Evolutionary conservation across 768 basidiomycete genomes (phyloP).

Genomic region (Tylopilus sp.): DNA sequence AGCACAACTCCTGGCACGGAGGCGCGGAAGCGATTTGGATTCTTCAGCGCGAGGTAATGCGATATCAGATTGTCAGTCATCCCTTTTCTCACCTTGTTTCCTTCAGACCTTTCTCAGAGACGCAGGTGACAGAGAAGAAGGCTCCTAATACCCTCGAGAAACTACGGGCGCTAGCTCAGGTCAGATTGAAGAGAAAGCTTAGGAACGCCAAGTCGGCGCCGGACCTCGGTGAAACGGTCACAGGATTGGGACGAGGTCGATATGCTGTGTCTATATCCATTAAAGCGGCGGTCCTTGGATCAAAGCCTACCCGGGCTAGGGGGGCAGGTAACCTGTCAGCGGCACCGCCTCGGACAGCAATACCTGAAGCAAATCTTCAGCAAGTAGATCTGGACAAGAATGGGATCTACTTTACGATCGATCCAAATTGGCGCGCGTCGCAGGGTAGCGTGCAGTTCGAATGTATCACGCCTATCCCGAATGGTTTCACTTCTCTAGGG

Average conservation of each 20-base stretch:
- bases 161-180: conserved; percentile 13
- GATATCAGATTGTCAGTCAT: not conserved
- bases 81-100: not conserved
- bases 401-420: conserved; percentile 30
- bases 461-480: conserved; percentile 25
- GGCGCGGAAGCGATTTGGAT: conserved; percentile 14
- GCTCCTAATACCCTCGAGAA: not conserved
- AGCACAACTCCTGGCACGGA: not conserved
- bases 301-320: not conserved
- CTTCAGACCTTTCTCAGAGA: conserved; percentile 13
- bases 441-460: conserved; percentile 18
- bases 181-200: conserved; percentile 18
- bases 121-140: conserved; percentile 7
- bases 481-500: conserved; percentile 2
- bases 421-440: conserved; percentile 22
- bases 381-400: conserved; percentile 16
- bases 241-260: not conserved
- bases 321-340: not conserved
- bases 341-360: not conserved
- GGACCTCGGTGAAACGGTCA: conserved; percentile 13
- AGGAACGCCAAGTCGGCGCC: conserved; percentile 24
- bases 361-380: not conserved
- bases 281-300: not conserved
- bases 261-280: not conserved
- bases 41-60: conserved; percentile 21